Evolutionary conservation across 768 basidiomycete genomes (phyloP).

Genomic region (Termitomyces sp.): DNA sequence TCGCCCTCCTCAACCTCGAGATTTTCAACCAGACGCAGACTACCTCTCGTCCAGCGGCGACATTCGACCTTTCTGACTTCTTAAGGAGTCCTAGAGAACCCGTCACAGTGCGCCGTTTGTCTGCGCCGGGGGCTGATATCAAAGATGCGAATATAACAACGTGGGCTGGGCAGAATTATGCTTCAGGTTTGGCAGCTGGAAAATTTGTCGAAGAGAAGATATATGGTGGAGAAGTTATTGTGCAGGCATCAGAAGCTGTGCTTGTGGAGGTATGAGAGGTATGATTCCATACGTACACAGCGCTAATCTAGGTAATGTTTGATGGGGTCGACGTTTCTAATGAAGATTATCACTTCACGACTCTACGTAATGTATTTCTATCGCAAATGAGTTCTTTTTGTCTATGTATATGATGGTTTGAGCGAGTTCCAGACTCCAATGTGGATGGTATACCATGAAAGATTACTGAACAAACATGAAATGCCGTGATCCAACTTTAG

Average conservation of each 20-base stretch:
- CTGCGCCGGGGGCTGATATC: slow-evolving; percentile 45
- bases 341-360: too few species aligned
- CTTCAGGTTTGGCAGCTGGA: slow-evolving; percentile 34
- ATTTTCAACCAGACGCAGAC: slow-evolving; percentile 45
- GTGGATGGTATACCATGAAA: too few species aligned
- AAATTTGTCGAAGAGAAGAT: slow-evolving; percentile 33
- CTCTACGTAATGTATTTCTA: too few species aligned
- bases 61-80: slow-evolving; percentile 42
- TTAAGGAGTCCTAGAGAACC: slow-evolving; percentile 20
- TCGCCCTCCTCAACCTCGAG: slow-evolving; percentile 45
- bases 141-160: slow-evolving; percentile 37
- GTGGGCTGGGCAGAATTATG: slow-evolving; percentile 49
- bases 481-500: too few species aligned
- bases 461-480: too few species aligned
- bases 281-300: background rate
- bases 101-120: slow-evolving; percentile 36
- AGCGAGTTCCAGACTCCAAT: too few species aligned
- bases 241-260: slow-evolving; percentile 33
- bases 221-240: slow-evolving; percentile 24
- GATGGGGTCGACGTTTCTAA: too few species aligned
- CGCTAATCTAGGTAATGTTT: too few species aligned
- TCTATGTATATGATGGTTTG: too few species aligned
- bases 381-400: too few species aligned
- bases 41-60: slow-evolving; percentile 33
- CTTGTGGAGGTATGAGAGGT: slow-evolving; percentile 24